These are phyloP conservation scores for Lodderomyces parapsilosis DNA, from an alignment of 1,139 yeast species.

Conservation along the genomic window DNA sequence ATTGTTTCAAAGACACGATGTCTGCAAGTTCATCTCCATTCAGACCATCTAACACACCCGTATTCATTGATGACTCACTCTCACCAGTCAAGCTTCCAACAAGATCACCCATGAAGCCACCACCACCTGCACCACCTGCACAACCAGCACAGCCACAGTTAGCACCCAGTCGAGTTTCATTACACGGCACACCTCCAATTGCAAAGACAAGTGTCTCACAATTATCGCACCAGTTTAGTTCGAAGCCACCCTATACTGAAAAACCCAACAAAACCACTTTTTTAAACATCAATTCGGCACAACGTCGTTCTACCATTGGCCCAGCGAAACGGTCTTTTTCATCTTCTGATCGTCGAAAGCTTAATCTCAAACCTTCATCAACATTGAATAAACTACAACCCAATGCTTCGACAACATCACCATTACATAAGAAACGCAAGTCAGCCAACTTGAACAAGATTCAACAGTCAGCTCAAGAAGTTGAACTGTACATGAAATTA, in stretches of 20 bases:
- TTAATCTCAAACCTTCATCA: not conserved
- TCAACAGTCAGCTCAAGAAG: conserved; percentile 16
- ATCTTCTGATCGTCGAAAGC: not conserved
- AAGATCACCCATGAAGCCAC: conserved; percentile 3
- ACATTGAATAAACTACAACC: not conserved
- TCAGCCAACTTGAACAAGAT: conserved; percentile 21
- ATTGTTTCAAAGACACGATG: not conserved
- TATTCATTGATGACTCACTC: conserved; percentile 11
- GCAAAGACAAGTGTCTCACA: conserved; percentile 6
- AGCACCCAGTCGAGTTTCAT: too few species aligned
- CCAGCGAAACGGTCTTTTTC: not conserved
- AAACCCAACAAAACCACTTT: conserved; percentile 1
- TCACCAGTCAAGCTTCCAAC: conserved; percentile 13
- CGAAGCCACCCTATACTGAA: not conserved
- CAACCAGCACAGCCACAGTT: not conserved
- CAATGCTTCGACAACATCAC: conserved; percentile 37
- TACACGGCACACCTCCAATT: conserved; percentile 11
- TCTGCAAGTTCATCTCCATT: conserved; percentile 2
- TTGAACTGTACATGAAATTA: conserved; percentile 15
- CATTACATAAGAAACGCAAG: conserved; percentile 18
- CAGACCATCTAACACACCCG: not conserved
- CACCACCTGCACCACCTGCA: not conserved
- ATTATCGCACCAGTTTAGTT: not conserved
- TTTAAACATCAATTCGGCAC: conserved; percentile 2
- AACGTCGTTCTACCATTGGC: not conserved